Evolutionary conservation across 2,329 filamentous ascomycete species (phyloP).

Genomic region (Pyrenochaeta sp.): DNA sequence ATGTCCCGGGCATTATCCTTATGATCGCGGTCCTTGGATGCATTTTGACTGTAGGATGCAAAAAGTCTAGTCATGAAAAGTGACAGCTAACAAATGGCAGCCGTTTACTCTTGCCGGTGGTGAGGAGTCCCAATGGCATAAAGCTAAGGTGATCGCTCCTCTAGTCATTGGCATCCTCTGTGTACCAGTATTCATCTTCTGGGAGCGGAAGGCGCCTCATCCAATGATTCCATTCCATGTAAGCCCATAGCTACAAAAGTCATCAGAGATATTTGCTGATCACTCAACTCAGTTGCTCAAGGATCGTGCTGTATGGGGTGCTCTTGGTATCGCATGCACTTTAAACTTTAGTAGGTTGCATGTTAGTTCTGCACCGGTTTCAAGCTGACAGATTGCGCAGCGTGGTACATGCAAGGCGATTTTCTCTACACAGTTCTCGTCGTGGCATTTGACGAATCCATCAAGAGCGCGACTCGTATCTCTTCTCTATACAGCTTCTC

Average conservation of each 20-base stretch:
- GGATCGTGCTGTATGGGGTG: conserved; percentile 71
- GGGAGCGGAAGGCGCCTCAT: conserved; percentile 62
- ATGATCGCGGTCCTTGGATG: conserved; percentile 59
- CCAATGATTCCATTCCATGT: conserved; percentile 67
- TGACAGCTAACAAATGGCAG: too few relatives aligned
- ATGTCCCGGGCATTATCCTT: conserved; percentile 59
- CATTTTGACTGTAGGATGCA: too few relatives aligned
- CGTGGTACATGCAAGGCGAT: conserved; percentile 70
- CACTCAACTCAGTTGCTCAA: conserved; percentile 60
- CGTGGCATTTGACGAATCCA: conserved; percentile 68
- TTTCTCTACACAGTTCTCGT: conserved; percentile 70
- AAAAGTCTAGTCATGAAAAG: too few relatives aligned
- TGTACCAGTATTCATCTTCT: conserved; percentile 61
- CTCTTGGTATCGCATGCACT: conserved; percentile 63
- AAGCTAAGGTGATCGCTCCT: conserved; percentile 61
- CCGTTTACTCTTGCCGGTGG: conserved; percentile 65
- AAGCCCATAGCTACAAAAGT: conserved; percentile 20
- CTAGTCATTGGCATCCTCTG: conserved; percentile 61
- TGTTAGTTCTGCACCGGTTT: background rate
- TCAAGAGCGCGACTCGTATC: conserved; percentile 66
- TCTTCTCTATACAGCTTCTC: conserved; percentile 66
- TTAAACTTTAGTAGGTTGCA: conserved; percentile 25
- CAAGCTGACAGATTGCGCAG: conserved; percentile 10
- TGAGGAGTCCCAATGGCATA: conserved; percentile 58
- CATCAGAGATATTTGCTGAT: background rate